These are phyloP conservation scores for Samsoniella hepiali DNA, from an alignment of 2,329 filamentous ascomycete genomes.

Conservation along the genomic window DNA sequence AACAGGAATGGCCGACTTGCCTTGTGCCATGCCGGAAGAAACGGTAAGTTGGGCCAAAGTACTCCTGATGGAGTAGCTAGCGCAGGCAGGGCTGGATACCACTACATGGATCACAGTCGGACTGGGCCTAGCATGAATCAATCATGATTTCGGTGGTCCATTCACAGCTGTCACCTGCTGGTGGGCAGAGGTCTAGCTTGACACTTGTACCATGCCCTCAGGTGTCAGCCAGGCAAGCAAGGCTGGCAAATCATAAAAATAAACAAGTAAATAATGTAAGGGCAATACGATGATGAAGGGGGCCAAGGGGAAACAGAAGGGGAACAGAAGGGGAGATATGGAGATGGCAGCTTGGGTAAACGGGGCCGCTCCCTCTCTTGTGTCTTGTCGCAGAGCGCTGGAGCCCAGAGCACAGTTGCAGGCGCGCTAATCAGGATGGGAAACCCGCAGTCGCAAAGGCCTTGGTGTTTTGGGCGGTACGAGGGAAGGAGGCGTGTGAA, in stretches of 20 bases:
- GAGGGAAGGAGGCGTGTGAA: background rate
- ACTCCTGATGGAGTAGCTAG: background rate
- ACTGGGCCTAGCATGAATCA: constrained; percentile 2
- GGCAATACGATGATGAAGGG: background rate
- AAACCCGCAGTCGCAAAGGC: background rate
- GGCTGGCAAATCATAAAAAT: background rate
- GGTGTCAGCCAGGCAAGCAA: background rate
- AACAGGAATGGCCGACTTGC: background rate
- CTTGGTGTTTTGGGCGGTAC: background rate
- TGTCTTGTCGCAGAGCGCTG: constrained; percentile 9
- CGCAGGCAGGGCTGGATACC: background rate
- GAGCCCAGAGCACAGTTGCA: background rate
- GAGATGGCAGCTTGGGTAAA: background rate
- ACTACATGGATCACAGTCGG: background rate
- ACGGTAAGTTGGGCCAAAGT: background rate
- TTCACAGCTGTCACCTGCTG: background rate
- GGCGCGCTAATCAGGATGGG: constrained; percentile 11
- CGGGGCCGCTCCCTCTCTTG: background rate
- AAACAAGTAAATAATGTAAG: background rate
- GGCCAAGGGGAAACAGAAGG: background rate
- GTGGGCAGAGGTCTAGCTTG: background rate
- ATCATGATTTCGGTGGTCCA: background rate
- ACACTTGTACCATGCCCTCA: background rate
- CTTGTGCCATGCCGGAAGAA: constrained; percentile 14
- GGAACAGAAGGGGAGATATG: background rate